A percentile compares a stretch with the other conserved stretches of the same genome.
These are phyloP conservation scores for Pseudopyrenochaeta lycopersici DNA, from an alignment of 2,329 filamentous ascomycete genomes.

Conservation along the genomic window DNA sequence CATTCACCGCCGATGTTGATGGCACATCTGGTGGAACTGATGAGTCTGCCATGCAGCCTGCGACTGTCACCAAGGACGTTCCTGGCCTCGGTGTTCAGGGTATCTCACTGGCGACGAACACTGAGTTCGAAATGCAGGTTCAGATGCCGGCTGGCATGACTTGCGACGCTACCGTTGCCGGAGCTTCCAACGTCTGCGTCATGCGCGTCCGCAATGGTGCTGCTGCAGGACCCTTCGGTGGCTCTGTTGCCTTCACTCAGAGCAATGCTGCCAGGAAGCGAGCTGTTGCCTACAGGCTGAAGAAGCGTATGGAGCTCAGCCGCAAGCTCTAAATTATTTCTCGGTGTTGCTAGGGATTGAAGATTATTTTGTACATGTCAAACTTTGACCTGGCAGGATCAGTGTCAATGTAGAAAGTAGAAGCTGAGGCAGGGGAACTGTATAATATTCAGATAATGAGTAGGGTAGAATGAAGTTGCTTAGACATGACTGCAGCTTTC, in stretches of 20 bases:
- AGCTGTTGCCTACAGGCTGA: conserved; percentile 64
- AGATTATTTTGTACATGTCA: not conserved
- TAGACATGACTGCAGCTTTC: not conserved
- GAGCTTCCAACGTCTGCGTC: conserved; percentile 70
- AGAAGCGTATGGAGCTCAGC: conserved; percentile 49
- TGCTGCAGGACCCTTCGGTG: conserved; percentile 72
- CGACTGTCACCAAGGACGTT: conserved; percentile 68
- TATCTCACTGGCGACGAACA: conserved; percentile 65
- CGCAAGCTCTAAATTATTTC: conserved; percentile 26
- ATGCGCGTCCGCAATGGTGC: conserved; percentile 71
- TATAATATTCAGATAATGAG: not conserved
- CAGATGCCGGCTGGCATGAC: conserved; percentile 75
- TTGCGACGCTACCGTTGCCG: conserved; percentile 68
- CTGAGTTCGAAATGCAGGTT: conserved; percentile 70
- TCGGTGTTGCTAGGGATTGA: not conserved
- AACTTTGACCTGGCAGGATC: conserved; percentile 20
- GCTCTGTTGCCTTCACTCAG: conserved; percentile 72
- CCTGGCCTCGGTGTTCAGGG: conserved; percentile 67
- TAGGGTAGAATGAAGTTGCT: not conserved
- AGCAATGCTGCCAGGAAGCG: conserved; percentile 66
- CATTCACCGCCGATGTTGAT: conserved; percentile 69
- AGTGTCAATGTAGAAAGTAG: conserved; percentile 9
- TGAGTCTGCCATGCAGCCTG: conserved; percentile 66
- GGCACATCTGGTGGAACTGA: conserved; percentile 71
- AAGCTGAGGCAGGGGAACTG: not conserved